Evolutionary conservation across 768 basidiomycete genomes (phyloP).

Genomic region (Amylocystis lapponica): DNA sequence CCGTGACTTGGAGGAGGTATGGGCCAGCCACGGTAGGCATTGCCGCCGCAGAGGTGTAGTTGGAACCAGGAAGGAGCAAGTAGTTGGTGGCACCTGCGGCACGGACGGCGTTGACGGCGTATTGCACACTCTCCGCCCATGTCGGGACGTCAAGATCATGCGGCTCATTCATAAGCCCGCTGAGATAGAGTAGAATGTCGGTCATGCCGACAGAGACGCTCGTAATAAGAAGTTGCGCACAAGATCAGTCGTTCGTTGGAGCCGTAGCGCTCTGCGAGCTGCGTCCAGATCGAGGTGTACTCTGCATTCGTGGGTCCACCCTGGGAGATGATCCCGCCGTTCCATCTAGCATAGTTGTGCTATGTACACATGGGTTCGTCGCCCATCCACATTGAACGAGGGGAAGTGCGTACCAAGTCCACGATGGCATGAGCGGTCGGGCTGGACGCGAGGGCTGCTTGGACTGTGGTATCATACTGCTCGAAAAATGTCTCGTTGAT

Average conservation of each 20-base stretch:
- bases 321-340: slow-evolving; percentile 37
- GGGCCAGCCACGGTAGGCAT: slow-evolving; percentile 37
- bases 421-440: slow-evolving; percentile 42
- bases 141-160: slow-evolving; percentile 34
- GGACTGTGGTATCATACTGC: slow-evolving; percentile 43
- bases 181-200: slow-evolving; percentile 7
- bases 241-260: slow-evolving; percentile 30
- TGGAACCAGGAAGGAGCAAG: slow-evolving; percentile 40
- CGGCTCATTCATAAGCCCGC: slow-evolving; percentile 43
- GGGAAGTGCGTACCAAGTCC: slow-evolving; percentile 33
- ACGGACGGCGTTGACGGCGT: slow-evolving; percentile 37
- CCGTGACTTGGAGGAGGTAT: slow-evolving; percentile 34
- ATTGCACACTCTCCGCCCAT: slow-evolving; percentile 33
- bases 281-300: slow-evolving; percentile 36
- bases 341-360: slow-evolving; percentile 60
- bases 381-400: not conserved
- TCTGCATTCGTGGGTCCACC: slow-evolving; percentile 38
- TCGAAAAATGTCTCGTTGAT: slow-evolving; percentile 40
- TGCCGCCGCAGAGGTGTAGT: slow-evolving; percentile 33
- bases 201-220: slow-evolving; percentile 12
- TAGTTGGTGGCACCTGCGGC: slow-evolving; percentile 36
- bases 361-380: slow-evolving; percentile 5
- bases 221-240: slow-evolving; percentile 4
- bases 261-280: slow-evolving; percentile 34
- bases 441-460: slow-evolving; percentile 37